Conservation (phyloP, 306 rosid genomes). For the Gastrolobium bilobum region DNA sequence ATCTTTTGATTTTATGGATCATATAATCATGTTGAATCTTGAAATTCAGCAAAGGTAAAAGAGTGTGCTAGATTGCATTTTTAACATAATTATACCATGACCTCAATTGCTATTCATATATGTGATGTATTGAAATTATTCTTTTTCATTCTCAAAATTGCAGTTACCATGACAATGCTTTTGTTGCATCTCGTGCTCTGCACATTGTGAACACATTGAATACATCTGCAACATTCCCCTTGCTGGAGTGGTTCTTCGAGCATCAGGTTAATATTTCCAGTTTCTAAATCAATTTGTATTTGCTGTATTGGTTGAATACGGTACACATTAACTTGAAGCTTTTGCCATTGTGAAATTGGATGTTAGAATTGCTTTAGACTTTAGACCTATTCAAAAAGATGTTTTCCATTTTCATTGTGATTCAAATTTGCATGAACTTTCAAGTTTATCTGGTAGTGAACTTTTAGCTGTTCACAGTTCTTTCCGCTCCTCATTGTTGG, state of each 20-base stretch:
- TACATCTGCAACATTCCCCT: constrained; percentile 70
- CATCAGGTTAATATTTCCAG: constrained; percentile 68
- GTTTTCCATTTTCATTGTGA: not conserved
- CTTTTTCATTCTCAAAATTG: constrained; percentile 42
- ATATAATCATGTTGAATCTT: not conserved
- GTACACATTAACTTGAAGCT: not conserved
- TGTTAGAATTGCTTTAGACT: constrained; percentile 5
- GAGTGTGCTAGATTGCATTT: not conserved
- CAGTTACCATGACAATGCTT: constrained; percentile 94
- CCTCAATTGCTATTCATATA: not conserved
- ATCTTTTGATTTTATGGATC: not conserved
- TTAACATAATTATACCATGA: not conserved
- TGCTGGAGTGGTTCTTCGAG: constrained; percentile 85
- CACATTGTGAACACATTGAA: constrained; percentile 74
- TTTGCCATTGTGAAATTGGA: constrained; percentile 2
- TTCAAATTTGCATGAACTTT: not conserved
- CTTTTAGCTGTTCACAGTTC: constrained; percentile 17
- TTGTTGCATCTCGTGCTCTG: constrained; percentile 81
- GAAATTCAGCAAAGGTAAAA: not conserved
- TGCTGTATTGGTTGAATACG: not conserved
- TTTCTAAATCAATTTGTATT: not conserved
- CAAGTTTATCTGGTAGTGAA: constrained; percentile 20
- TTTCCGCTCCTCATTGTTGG: not conserved
- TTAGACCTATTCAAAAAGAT: not conserved
- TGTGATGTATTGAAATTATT: not conserved